Evolutionary conservation across 441 rosid species (phyloP).

Genomic region (Raphanus hybrid): DNA sequence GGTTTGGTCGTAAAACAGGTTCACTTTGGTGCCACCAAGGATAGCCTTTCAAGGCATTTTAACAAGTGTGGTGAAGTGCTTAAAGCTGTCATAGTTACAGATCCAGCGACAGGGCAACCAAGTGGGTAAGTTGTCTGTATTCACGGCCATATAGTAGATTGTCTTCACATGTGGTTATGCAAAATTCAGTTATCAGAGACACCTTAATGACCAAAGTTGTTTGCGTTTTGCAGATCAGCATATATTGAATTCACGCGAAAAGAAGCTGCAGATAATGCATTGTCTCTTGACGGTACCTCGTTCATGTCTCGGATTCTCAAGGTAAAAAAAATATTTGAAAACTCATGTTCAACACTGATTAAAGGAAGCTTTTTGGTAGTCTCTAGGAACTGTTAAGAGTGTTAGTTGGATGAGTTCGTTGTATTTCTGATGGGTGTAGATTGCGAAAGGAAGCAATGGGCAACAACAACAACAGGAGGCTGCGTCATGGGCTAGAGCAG

Average conservation of each 20-base stretch:
- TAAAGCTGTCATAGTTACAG: slow-evolving; percentile 82
- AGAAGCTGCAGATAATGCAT: slow-evolving; percentile 89
- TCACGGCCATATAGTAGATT: slow-evolving; percentile 10
- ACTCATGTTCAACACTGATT: too few relatives aligned
- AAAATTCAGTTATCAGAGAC: not conserved
- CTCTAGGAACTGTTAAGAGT: not conserved
- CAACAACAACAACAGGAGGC: slow-evolving; percentile 55
- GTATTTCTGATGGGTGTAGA: slow-evolving; percentile 51
- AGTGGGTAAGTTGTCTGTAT: slow-evolving; percentile 63
- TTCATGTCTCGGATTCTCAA: slow-evolving; percentile 91
- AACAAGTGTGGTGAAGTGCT: slow-evolving; percentile 91
- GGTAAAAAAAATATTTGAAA: too few relatives aligned
- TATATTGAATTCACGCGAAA: slow-evolving; percentile 75
- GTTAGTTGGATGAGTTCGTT: slow-evolving; percentile 17
- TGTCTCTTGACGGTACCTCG: slow-evolving; percentile 85
- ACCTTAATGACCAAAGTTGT: slow-evolving; percentile 4
- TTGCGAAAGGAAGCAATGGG: slow-evolving; percentile 68
- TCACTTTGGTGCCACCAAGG: slow-evolving; percentile 44
- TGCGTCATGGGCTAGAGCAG: slow-evolving; percentile 61
- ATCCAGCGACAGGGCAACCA: slow-evolving; percentile 91
- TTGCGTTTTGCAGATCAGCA: slow-evolving; percentile 66
- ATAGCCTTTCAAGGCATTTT: slow-evolving; percentile 88
- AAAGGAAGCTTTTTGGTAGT: not conserved
- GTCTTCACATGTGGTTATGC: slow-evolving; percentile 22
- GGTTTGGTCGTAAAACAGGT: too few relatives aligned